Base-by-base conservation (phyloP, 1,139 yeast genomes). In the Wickerhamiella pararugosa region DNA sequence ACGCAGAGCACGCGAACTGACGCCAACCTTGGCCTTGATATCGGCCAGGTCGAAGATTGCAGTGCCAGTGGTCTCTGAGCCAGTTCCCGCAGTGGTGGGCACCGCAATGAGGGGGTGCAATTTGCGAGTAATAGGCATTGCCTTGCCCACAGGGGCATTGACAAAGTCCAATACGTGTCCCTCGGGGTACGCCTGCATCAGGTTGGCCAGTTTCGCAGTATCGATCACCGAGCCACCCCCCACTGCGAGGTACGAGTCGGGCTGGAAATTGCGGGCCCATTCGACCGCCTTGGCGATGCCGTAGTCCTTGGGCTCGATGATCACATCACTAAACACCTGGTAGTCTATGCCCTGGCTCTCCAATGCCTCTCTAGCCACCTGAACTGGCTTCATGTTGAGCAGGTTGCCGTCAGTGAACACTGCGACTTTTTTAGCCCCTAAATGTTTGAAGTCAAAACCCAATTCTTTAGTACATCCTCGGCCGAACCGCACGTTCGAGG, bases 51-150 rank as follows among this genome's bases (percentile, higher is more conserved):
- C 67, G 49, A 63, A 62, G 41, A 61, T 58, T 9, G 67, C 67
- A 0, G 67, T 63, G 25, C 69, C 69, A 2, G 70, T 66, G 39
- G 70, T 64, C 47, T 67, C 70, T 2, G 69, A 65, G 27, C 68
- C 69, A 15, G 69, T 64, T 33, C 69, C 69, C 6, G 68, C 67
- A n/a, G 68, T 64, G 25, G 68, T 64, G 34, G 67, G 67, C 34
- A 65, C 59, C 6, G 70, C 69, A 43, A 66, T 61, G 47, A 66
- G 49, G 4, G 70, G 71, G 42, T 55, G 49, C 43, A 63, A 49
- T 32, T 50, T 44, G 35, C 53, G 52, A 26, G 55, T 59, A 26
- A 63, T 55, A 7, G 67, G 65, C 40, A 54, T 48, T 3, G 66
- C 67, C 43, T 60, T 60, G n/a, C 67, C 67, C 5, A 63, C 51